Base-by-base conservation (phyloP, 371 early-diverging fungal genomes). In the Apophysomyces sp. region DNA sequence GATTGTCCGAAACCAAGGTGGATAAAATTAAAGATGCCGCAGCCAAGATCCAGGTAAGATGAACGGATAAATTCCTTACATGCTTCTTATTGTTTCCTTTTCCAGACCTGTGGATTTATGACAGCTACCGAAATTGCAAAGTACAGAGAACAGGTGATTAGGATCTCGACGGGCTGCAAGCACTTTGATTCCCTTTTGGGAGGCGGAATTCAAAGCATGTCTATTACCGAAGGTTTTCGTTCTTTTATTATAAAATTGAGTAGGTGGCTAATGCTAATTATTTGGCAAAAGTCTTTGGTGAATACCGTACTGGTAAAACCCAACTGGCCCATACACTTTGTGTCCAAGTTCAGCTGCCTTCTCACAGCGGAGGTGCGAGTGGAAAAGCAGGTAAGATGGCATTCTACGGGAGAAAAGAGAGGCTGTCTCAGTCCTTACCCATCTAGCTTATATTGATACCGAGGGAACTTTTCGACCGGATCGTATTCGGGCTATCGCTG, bases 181-280 rank as follows among this genome's bases (percentile, higher is more conserved):
- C 94, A 94, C 62, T 78, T 99, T 24, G 98, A 98, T 71, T 81
- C 85, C 32, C 81, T 98, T 11, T 78, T 98, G 12, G 94, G 95
- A 64, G 95, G 96, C 18, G 97, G 97, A 0, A 82, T 97, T 29
- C 92, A 96, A 68, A 86, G 91, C 4, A 92, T 92, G 90, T 87
- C 92, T 9, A 92, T 97, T 56, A 97, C 97, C 4, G 94, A 93
- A 70, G 71, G 71, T 70, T n/a, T n/a, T n/a, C n/a, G n/a, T n/a
- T 53, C 21, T 3, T 3, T 55, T 8, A 26, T 9, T 44, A n/a
- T 28, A 32, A 28, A 31, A 29, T 3, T 6, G 49, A 16, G 27
- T 6, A 18, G 8, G 8, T 0, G 7, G n/a, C n/a, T n/a, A n/a
- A n/a, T n/a, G n/a, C n/a, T 18, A 8, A 44, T 44, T 9, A 4